A percentile compares a stretch with the other conserved stretches of the same genome.
Evolutionary conservation across 257 asterid species (phyloP).

Genomic region (Solanum microdontum): DNA sequence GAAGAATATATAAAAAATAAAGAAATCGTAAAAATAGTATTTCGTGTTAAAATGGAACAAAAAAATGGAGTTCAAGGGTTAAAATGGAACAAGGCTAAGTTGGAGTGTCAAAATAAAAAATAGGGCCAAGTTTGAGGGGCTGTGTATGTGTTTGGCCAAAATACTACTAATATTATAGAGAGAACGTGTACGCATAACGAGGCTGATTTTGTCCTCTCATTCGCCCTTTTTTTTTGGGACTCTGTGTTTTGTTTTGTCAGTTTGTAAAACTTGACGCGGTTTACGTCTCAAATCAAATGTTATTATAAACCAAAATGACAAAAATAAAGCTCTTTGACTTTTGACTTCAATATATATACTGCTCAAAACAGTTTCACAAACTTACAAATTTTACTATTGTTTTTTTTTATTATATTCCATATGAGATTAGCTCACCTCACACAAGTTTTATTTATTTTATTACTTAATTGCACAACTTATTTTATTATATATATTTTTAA

Average conservation of each 20-base stretch:
- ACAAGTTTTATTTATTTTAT: not conserved
- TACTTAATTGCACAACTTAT: too few relatives aligned
- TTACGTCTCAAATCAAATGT: conserved; percentile 21
- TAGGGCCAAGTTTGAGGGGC: too few relatives aligned
- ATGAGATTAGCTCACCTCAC: not conserved
- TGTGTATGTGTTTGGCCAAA: too few relatives aligned
- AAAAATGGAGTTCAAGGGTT: too few relatives aligned
- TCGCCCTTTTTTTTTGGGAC: not conserved
- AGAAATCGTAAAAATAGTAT: too few relatives aligned
- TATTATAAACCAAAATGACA: not conserved
- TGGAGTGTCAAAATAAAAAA: too few relatives aligned
- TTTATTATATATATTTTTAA: too few relatives aligned
- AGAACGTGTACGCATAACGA: conserved; percentile 34
- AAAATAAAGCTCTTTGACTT: conserved; percentile 38
- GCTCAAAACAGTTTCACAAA: not conserved
- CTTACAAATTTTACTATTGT: not conserved
- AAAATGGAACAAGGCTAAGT: too few relatives aligned
- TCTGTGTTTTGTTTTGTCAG: not conserved
- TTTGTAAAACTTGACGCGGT: not conserved
- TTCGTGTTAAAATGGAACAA: too few relatives aligned
- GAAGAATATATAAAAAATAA: too few relatives aligned
- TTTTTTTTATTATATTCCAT: not conserved
- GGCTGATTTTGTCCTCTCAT: conserved; percentile 32
- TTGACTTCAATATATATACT: conserved; percentile 24
- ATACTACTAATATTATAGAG: not conserved